A percentile compares a stretch with the other conserved stretches of the same genome.
These are phyloP conservation scores for Penicillium sp. DNA, from an alignment of 2,329 filamentous ascomycete genomes.

Conservation along the genomic window DNA sequence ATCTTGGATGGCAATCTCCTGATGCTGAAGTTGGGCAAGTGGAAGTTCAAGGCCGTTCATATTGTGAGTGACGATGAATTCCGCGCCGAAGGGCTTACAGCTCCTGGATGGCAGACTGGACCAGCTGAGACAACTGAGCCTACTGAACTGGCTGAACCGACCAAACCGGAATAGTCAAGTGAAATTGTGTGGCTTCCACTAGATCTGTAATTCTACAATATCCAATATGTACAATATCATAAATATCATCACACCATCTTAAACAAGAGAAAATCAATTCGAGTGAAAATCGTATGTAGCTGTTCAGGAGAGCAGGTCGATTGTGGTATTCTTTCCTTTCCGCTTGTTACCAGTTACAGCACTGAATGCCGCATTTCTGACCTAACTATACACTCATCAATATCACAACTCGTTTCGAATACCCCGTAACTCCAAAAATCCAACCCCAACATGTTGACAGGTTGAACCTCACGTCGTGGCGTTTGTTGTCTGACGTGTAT, in stretches of 20 bases:
- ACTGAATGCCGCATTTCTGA: no score
- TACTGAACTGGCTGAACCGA: constrained; percentile 7
- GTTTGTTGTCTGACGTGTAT: no score
- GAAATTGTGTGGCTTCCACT: not conserved
- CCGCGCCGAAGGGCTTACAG: constrained; percentile 43
- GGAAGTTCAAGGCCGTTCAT: constrained; percentile 56
- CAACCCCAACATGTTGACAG: no score
- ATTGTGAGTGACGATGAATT: constrained; percentile 55
- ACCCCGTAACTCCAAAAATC: no score
- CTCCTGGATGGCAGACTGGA: constrained; percentile 49
- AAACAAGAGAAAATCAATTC: not conserved
- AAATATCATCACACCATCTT: constrained; percentile 1
- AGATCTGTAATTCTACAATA: constrained; percentile 12
- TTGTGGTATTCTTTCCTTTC: no score
- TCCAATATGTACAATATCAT: constrained; percentile 10
- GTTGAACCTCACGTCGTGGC: no score
- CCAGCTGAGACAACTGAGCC: constrained; percentile 4
- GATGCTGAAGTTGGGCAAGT: constrained; percentile 58
- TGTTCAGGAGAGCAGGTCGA: no score
- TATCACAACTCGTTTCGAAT: no score
- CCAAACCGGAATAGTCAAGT: constrained; percentile 5
- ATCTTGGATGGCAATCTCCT: constrained; percentile 51
- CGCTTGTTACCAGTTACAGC: no score
- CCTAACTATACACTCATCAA: no score
- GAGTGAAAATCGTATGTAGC: not conserved